These are phyloP conservation scores for Arabidopsis lyrata DNA, from an alignment of 441 rosid species.

Conservation along the genomic window DNA sequence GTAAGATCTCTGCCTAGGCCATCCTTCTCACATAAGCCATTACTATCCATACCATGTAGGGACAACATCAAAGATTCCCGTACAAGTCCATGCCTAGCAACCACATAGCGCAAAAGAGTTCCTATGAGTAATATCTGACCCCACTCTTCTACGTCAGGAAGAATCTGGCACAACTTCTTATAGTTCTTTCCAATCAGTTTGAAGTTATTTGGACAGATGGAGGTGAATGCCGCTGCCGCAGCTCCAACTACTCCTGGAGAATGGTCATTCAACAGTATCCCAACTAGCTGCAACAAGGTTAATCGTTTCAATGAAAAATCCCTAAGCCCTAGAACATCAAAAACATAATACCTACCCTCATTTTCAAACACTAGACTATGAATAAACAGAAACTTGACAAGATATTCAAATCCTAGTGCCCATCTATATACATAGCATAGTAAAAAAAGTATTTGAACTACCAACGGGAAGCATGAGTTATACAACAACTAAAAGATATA, in stretches of 20 bases:
- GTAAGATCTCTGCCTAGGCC: conserved; percentile 49
- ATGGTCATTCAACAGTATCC: conserved; percentile 73
- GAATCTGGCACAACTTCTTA: conserved; percentile 83
- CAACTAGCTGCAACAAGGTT: conserved; percentile 74
- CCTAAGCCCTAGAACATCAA: conserved; percentile 2
- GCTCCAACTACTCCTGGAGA: conserved; percentile 98
- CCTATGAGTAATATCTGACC: conserved; percentile 88
- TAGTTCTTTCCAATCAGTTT: conserved; percentile 70
- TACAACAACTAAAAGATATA: conserved; percentile 2
- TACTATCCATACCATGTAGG: conserved; percentile 51
- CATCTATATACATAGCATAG: conserved; percentile 12
- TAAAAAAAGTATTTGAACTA: neutral
- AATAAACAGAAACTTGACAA: conserved; percentile 6
- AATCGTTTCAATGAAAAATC: conserved; percentile 9
- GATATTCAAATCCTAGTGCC: neutral
- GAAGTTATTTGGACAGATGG: conserved; percentile 87
- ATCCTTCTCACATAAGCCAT: conserved; percentile 56
- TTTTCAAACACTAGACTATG: neutral
- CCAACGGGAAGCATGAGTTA: neutral
- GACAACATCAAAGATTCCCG: conserved; percentile 87
- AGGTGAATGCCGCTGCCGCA: conserved; percentile 90
- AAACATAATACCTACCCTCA: conserved; percentile 2
- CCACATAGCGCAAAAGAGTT: conserved; percentile 77
- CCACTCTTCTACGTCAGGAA: conserved; percentile 99
- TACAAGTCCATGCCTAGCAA: conserved; percentile 91